Base-by-base conservation (phyloP, 2,329 filamentous ascomycete species). In the Pestalotiopsis sp. region DNA sequence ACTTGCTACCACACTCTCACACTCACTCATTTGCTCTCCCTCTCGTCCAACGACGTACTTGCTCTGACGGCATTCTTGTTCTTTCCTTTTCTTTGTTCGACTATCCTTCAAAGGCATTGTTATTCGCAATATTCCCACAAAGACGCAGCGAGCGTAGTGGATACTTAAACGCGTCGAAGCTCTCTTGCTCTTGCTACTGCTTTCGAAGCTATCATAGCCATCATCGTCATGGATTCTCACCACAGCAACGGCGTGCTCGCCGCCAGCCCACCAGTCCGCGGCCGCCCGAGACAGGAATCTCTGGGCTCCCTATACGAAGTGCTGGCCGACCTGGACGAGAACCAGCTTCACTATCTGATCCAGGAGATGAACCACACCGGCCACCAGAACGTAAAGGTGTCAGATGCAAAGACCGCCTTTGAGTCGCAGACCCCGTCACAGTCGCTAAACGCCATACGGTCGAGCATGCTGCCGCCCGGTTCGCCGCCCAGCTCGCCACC, bases 321-420 rank as follows among this genome's bases (percentile, higher is more conserved):
- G 17, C 41, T 69, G 57, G 67, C 67, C 17, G 67, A 69, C 39
- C 63, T 69, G 6, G 67, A 69, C 27, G 67, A 69, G 23, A 67
- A 38, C 4, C 67, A 69, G 39, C 64, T 69, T 38, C 52, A 69
- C n/a, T 69, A 69, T 41, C 67, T 69, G 17, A 59, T 69, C 39
- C 67, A 67, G 41, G 67, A 69, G 64, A 67, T 69, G 52, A 69
- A 63, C 57, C 67, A 69, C 56, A 69, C 67, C 27, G 67, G 63
- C 25, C 63, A 66, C 27, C 64, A 67, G 25, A 61, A 69, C 25
- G 57, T 69, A 14, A 52, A 65, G 17, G 67, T 69, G 31, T 69
- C 67, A 38, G 31, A 66, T 17, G 67, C 67, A 14, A 58, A 61
- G 27, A 31, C 63, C n/a, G 64, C 67, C 9, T 69, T 69, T 49